A percentile compares a stretch with the other conserved stretches of the same genome.
Conservation (phyloP, 805 yeast species). For the Yamadazyma paraphyllophila region DNA sequence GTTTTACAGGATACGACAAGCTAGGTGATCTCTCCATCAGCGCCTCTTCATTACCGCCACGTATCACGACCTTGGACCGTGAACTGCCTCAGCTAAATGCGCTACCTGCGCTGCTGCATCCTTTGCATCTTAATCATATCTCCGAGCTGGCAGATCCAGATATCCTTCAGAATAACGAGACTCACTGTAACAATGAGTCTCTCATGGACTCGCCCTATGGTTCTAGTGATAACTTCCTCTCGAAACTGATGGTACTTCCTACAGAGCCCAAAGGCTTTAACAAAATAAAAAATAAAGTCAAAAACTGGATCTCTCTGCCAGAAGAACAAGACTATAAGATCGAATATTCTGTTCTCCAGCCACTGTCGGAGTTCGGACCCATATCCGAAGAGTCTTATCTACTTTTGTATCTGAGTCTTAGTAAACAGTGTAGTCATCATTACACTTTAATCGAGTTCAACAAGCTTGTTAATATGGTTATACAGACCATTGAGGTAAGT, state of each 20-base stretch:
- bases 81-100: too few species aligned
- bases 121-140: too few species aligned
- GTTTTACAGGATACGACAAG: conserved; percentile 2
- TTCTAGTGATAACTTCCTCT: background rate
- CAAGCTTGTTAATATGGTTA: conserved; percentile 40
- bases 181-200: too few species aligned
- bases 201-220: too few species aligned
- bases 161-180: too few species aligned
- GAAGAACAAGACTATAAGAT: conserved; percentile 22
- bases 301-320: conserved; percentile 6
- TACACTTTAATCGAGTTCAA: conserved; percentile 29
- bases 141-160: too few species aligned
- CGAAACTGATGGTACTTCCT: background rate
- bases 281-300: conserved; percentile 3
- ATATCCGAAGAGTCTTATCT: background rate
- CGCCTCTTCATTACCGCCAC: background rate
- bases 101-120: too few species aligned
- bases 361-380: conserved; percentile 7
- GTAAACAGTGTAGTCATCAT: background rate
- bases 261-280: background rate
- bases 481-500: conserved; percentile 27
- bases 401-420: background rate
- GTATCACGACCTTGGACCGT: too few species aligned
- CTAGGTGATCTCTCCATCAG: conserved; percentile 1
- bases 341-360: conserved; percentile 35